Evolutionary conservation across 768 basidiomycete species (phyloP), one percentile per base, ranked within the genome.

Genomic region (Leccinum imitatum): DNA sequence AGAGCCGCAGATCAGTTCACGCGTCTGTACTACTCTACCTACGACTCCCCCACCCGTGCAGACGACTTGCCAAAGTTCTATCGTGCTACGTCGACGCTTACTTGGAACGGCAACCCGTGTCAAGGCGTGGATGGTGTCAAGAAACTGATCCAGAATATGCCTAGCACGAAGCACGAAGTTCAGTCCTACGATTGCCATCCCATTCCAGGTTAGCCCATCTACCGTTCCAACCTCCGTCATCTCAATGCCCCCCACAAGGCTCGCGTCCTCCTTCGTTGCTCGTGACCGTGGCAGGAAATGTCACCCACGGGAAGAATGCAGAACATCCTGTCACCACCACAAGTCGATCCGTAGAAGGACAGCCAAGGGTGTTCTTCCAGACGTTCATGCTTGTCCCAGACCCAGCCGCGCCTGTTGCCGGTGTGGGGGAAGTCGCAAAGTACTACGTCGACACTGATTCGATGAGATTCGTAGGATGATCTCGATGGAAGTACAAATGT

Each of bases 151-250:
- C 75, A 82, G 63, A 84, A 83, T 55, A 91, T 91, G 86, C 91
- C 91, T 2, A 77, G 78, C 19, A 91, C 91, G 27, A 90, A 86
- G 64, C 92, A 94, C 65, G 93, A 94, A 59, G 81, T 94, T 19
- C 88, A 91, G 71, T 91, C 90, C 17, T 92, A 91, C 63, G 93
- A 94, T 70, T 94, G 93, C 66, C 92, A 94, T 71, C 89, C 93
- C 37, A 91, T 94, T 60, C 89, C 91, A 74, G 90, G 92, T 89
- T 57, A 56, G 74, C 69, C 37, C 48, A 27, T 60, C 54, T 25
- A 52, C 27, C 44, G 19, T 47, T 48, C 52, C 54, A 23, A 41
- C 56, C 59, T 51, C 62, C 39, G n/a, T 35, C 17, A 9, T 62
- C 55, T 64, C 58, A 63, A 60, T 52, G 48, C 50, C 53, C 10